These are phyloP conservation scores for Arxiozyma slooffiae DNA, from an alignment of 1,139 yeast species.

Conservation along the genomic window DNA sequence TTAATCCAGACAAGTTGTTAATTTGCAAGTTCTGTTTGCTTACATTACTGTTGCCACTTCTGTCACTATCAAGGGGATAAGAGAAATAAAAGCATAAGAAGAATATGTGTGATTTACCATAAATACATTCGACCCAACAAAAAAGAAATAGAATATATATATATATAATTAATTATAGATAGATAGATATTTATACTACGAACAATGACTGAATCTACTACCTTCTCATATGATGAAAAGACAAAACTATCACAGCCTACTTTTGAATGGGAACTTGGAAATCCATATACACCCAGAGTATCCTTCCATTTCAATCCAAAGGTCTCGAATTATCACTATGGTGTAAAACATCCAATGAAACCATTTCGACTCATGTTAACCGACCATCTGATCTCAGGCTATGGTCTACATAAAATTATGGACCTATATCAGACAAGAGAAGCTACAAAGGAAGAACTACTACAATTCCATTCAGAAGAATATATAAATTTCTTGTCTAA, in stretches of 20 bases:
- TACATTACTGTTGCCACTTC: too few relatives aligned
- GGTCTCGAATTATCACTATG: slow-evolving; percentile 76
- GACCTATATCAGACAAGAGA: slow-evolving; percentile 74
- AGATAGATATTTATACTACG: not conserved
- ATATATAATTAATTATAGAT: not conserved
- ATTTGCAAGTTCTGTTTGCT: too few relatives aligned
- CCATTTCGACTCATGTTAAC: slow-evolving; percentile 93
- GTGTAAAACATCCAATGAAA: slow-evolving; percentile 93
- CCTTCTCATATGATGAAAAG: slow-evolving; percentile 42
- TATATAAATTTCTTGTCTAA: slow-evolving; percentile 69
- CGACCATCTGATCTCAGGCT: slow-evolving; percentile 78
- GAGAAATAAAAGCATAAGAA: too few relatives aligned
- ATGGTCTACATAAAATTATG: slow-evolving; percentile 82
- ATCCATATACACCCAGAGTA: slow-evolving; percentile 45
- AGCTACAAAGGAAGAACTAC: slow-evolving; percentile 72
- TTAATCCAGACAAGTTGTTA: too few relatives aligned
- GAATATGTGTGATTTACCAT: not conserved
- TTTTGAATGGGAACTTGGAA: slow-evolving; percentile 35
- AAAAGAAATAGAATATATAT: not conserved
- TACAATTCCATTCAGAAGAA: slow-evolving; percentile 78
- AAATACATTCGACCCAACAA: not conserved
- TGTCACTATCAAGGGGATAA: too few relatives aligned
- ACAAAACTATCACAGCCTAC: slow-evolving; percentile 49
- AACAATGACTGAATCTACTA: not conserved
- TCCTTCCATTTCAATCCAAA: slow-evolving; percentile 85